Base-by-base conservation (phyloP, 2,329 filamentous ascomycete species). In the Huntiella omanensis region DNA sequence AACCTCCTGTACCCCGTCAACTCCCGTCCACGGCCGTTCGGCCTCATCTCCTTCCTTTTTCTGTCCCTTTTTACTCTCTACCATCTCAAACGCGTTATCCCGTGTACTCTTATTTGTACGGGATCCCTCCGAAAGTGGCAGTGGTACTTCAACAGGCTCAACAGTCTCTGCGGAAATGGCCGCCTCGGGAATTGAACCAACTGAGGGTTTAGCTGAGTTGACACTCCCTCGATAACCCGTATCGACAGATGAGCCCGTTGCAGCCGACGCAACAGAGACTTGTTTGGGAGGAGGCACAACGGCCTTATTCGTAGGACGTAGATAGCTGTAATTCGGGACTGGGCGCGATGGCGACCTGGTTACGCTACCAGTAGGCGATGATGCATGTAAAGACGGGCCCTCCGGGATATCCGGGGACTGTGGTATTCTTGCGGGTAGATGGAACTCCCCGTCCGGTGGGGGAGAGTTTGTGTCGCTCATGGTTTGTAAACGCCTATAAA, bases 181-280 rank as follows among this genome's bases (percentile, higher is more conserved):
- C 17, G 45, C 47, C 33, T 50, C 48, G 1, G 45, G 40, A 8
- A 44, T 41, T 17, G 45, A 50, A 45, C 45, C 41, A 28, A 50
- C 44, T 10, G 45, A 50, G 10, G 48, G 48, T 19, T 47, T 44
- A 2, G 44, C 45, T 7, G 48, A 50, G 33, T 50, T 50, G 32
- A 50, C 48, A 22, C 41, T 50, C 4, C 37, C 48, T 39, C 45
- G 32, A 37, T 46, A 36, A 15, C 39, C 47, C 11, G 44, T 47
- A 17, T 42, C 48, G 41, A 39, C 15, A 6, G 35, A 34, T 6
- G 34, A 39, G 5, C 4, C 16, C 11, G 48, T 46, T 17, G 32
- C 44, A 32, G 37, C 34, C 28, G 43, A 43, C 12, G 28, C 35
- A 12, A 37, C 19, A 15, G 48, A 41, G 34, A 37, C 32, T 8